phyloP scores from a whole-genome alignment of 192 early-diverging fungal genomes.

The Coemansia sp. region DNA sequence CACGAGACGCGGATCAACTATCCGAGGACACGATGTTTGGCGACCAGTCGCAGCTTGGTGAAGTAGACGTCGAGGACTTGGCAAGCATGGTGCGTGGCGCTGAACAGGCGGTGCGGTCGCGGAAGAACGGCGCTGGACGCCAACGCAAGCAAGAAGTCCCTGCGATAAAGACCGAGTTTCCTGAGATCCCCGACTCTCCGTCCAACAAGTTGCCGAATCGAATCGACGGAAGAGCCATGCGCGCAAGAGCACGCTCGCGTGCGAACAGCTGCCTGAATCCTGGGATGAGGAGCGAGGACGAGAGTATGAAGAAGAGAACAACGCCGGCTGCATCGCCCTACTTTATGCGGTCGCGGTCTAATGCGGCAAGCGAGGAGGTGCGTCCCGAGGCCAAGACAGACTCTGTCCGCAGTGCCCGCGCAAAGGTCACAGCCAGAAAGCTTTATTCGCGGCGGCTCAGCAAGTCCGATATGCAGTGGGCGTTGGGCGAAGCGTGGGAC shows the following conservation, averaged over 20 bases:
- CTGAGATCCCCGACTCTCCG: constrained; percentile 41
- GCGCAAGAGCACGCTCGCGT: constrained; percentile 14
- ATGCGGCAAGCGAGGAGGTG: constrained; percentile 50
- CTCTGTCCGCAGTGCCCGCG: constrained; percentile 39
- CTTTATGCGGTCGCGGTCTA: constrained; percentile 46
- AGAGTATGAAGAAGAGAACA: background rate
- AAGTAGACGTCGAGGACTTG: constrained; percentile 48
- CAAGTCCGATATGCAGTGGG: constrained; percentile 52
- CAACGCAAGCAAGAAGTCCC: constrained; percentile 10
- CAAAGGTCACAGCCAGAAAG: constrained; percentile 34
- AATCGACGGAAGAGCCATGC: background rate
- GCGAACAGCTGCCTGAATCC: constrained; percentile 15
- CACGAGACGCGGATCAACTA: constrained; percentile 8
- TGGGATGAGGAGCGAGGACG: constrained; percentile 6
- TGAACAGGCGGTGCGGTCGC: constrained; percentile 47
- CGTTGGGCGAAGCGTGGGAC: constrained; percentile 53
- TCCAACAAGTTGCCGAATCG: constrained; percentile 1
- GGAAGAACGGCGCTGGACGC: constrained; percentile 40
- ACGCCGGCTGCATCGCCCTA: constrained; percentile 27
- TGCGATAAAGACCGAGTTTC: constrained; percentile 27
- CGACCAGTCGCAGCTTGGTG: constrained; percentile 33
- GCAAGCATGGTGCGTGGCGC: constrained; percentile 50
- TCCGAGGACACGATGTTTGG: constrained; percentile 26
- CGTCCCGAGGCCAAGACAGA: constrained; percentile 49
- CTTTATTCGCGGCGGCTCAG: constrained; percentile 47